phyloP scores from a whole-genome alignment of 768 basidiomycete genomes.

The Russula olivacea region DNA sequence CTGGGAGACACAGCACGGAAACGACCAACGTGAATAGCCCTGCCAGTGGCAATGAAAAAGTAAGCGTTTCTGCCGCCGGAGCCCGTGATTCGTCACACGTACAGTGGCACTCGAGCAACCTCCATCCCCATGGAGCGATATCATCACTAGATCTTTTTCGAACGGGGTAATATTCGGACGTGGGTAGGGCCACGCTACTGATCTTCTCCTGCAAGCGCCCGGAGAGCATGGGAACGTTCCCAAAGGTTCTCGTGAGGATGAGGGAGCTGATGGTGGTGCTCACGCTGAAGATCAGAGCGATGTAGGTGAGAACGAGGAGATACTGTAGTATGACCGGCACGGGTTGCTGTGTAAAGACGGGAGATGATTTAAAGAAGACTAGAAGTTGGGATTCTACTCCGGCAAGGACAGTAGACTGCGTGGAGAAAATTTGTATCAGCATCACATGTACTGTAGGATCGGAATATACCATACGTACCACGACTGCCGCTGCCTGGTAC shows the following conservation, averaged over 20 bases:
- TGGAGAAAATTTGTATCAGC: neutral
- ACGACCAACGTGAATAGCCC: constrained; percentile 14
- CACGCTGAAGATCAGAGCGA: constrained; percentile 22
- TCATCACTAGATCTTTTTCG: neutral
- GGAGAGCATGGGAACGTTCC: constrained; percentile 12
- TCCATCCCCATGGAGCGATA: constrained; percentile 5
- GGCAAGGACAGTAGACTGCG: constrained; percentile 19
- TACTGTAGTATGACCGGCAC: neutral
- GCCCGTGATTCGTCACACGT: neutral
- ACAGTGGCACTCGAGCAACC: constrained; percentile 19
- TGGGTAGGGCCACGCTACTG: neutral
- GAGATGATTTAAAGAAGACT: constrained; percentile 10
- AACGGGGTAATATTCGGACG: neutral
- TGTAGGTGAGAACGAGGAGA: constrained; percentile 22
- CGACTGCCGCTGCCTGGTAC: constrained; percentile 20
- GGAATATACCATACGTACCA: neutral
- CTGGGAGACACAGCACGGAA: constrained; percentile 14
- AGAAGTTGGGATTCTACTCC: constrained; percentile 22
- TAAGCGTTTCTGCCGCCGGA: neutral
- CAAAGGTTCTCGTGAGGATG: constrained; percentile 20
- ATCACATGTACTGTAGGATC: too few species aligned
- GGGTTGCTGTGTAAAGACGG: neutral
- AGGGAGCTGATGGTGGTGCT: constrained; percentile 22
- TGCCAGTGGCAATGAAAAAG: neutral
- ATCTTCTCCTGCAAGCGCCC: constrained; percentile 1